Conservation (phyloP, 169 alveolate genomes). For the Sarcocystis neurona region DNA sequence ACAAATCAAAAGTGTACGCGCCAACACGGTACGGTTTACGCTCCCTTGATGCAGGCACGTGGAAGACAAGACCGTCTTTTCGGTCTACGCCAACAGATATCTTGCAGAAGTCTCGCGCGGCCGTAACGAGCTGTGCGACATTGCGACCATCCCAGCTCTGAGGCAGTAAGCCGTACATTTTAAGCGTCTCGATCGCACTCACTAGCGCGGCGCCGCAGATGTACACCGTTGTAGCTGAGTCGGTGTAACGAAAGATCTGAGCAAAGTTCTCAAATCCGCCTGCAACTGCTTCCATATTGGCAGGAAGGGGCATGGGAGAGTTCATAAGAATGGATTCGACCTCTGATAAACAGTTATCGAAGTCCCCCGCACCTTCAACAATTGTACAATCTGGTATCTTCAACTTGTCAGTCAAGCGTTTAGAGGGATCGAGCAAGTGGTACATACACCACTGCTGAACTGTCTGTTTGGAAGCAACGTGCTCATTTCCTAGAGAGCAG, state of each 20-base stretch:
- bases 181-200: neutral
- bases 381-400: neutral
- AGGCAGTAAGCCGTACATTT: neutral
- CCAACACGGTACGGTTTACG: too few relatives aligned
- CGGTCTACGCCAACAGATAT: too few relatives aligned
- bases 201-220: constrained; percentile 26
- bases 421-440: constrained; percentile 7
- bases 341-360: constrained; percentile 1
- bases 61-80: too few relatives aligned
- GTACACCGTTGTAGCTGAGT: constrained; percentile 19
- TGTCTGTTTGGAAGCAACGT: neutral
- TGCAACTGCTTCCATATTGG: constrained; percentile 34
- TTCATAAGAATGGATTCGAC: neutral
- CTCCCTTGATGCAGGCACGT: too few relatives aligned
- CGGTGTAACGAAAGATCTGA: constrained; percentile 2
- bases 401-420: neutral
- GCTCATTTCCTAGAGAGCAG: constrained; percentile 24
- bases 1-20: too few relatives aligned
- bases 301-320: constrained; percentile 45
- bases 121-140: too few relatives aligned
- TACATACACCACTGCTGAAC: neutral
- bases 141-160: neutral
- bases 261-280: constrained; percentile 42
- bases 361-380: constrained; percentile 45
- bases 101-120: too few relatives aligned